phyloP scores from a whole-genome alignment of 2,329 filamentous ascomycete genomes.

The Cordyceps pruinosa region DNA sequence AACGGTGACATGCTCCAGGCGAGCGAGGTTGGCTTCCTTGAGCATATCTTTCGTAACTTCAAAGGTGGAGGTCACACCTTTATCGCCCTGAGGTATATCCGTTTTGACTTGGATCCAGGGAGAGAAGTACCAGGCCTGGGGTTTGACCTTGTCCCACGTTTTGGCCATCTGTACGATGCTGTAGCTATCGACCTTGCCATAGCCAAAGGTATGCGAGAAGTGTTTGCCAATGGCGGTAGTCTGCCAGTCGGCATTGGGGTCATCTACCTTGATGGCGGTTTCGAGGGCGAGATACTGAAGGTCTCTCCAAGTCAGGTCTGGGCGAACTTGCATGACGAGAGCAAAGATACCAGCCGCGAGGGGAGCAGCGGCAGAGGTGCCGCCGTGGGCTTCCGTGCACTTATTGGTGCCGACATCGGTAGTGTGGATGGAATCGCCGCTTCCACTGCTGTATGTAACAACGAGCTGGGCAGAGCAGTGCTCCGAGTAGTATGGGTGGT shows the following conservation, averaged over 20 bases:
- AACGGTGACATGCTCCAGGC: slow-evolving; percentile 89
- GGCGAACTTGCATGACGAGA: slow-evolving; percentile 74
- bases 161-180: slow-evolving; percentile 79
- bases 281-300: slow-evolving; percentile 85
- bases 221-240: slow-evolving; percentile 72
- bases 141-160: slow-evolving; percentile 81
- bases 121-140: slow-evolving; percentile 89
- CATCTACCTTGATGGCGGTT: slow-evolving; percentile 75
- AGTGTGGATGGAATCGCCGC: slow-evolving; percentile 84
- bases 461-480: slow-evolving; percentile 92
- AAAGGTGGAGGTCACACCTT: slow-evolving; percentile 73
- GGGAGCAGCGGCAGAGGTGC: slow-evolving; percentile 91
- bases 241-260: slow-evolving; percentile 67
- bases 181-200: slow-evolving; percentile 89
- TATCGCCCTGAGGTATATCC: slow-evolving; percentile 73
- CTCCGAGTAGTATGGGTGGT: slow-evolving; percentile 95
- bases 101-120: slow-evolving; percentile 90
- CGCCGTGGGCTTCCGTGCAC: slow-evolving; percentile 79
- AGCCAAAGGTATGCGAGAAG: slow-evolving; percentile 92
- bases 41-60: slow-evolving; percentile 78
- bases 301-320: slow-evolving; percentile 88
- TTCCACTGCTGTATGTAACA: slow-evolving; percentile 92
- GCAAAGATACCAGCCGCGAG: slow-evolving; percentile 89
- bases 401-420: slow-evolving; percentile 82
- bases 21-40: slow-evolving; percentile 72